Evolutionary conservation across 805 yeast genomes (phyloP).

Genomic region (Kluyveromyces wickerhamii): DNA sequence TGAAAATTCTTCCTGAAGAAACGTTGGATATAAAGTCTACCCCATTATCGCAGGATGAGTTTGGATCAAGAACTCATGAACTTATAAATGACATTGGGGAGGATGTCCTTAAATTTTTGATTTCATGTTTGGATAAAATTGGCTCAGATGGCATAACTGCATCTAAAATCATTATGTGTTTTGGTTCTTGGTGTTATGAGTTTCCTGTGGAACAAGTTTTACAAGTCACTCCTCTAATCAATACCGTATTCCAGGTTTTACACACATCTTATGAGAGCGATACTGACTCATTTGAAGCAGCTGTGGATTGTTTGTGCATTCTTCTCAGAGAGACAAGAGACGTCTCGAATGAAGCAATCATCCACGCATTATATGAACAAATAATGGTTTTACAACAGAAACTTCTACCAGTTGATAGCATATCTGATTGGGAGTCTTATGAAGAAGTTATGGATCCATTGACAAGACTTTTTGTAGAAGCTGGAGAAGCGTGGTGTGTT

Average conservation of each 20-base stretch:
- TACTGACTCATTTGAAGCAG: constrained; percentile 62
- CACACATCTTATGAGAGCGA: constrained; percentile 31
- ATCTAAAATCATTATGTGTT: constrained; percentile 53
- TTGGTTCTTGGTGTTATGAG: constrained; percentile 88
- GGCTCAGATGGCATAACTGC: constrained; percentile 15
- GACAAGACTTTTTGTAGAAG: constrained; percentile 76
- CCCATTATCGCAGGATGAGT: constrained; percentile 76
- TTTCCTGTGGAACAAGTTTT: constrained; percentile 68
- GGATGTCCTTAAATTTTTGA: constrained; percentile 55
- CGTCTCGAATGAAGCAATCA: constrained; percentile 50
- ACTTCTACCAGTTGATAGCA: constrained; percentile 27
- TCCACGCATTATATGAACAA: constrained; percentile 61
- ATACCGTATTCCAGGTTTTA: constrained; percentile 58
- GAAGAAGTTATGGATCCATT: constrained; percentile 57
- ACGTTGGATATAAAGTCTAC: constrained; percentile 67
- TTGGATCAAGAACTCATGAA: constrained; percentile 51
- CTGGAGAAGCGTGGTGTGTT: constrained; percentile 94
- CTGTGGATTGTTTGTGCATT: constrained; percentile 80
- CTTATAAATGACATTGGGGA: constrained; percentile 62
- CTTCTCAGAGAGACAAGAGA: constrained; percentile 79
- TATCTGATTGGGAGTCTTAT: constrained; percentile 41
- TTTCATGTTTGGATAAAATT: constrained; percentile 33
- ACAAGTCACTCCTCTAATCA: constrained; percentile 53
- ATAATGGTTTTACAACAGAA: constrained; percentile 53
- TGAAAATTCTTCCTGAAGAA: constrained; percentile 89